phyloP scores from a whole-genome alignment of 208 protist species.

The Trypanosoma caninum region DNA sequence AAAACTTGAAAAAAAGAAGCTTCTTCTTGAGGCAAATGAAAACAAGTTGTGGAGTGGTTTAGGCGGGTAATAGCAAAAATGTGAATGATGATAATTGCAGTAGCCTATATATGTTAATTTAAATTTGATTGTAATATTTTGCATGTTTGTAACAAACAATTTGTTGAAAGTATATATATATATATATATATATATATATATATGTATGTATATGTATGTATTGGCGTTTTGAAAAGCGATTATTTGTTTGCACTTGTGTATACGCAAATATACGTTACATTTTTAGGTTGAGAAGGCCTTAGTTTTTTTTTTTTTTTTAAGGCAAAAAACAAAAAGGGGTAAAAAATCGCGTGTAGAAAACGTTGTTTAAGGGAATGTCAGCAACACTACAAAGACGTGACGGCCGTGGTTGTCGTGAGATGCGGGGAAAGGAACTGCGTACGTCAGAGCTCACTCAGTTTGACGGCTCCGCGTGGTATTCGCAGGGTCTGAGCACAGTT shows the following conservation, averaged over 20 bases:
- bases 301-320: constrained; percentile 11
- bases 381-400: constrained; percentile 39
- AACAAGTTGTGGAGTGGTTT: no score
- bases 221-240: not conserved
- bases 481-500: constrained; percentile 69
- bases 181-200: constrained; percentile 15
- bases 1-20: no score
- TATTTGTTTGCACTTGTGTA: no score
- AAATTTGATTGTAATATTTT: no score
- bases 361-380: not conserved
- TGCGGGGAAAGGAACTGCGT: constrained; percentile 63
- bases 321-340: not conserved
- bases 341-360: not conserved
- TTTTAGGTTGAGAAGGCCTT: not conserved
- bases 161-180: not conserved
- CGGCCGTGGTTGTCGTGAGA: constrained; percentile 55
- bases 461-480: constrained; percentile 76
- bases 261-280: no score
- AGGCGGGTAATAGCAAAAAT: no score
- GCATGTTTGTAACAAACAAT: no score
- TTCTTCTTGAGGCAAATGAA: no score
- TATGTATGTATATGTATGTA: not conserved
- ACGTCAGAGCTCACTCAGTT: constrained; percentile 57
- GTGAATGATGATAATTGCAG: no score
- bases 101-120: no score